Percentiles rank a stretch among this genome's conserved stretches.
These are phyloP conservation scores for Colletotrichum theobromicola DNA, from an alignment of 2,329 filamentous ascomycete genomes.

Conservation along the genomic window DNA sequence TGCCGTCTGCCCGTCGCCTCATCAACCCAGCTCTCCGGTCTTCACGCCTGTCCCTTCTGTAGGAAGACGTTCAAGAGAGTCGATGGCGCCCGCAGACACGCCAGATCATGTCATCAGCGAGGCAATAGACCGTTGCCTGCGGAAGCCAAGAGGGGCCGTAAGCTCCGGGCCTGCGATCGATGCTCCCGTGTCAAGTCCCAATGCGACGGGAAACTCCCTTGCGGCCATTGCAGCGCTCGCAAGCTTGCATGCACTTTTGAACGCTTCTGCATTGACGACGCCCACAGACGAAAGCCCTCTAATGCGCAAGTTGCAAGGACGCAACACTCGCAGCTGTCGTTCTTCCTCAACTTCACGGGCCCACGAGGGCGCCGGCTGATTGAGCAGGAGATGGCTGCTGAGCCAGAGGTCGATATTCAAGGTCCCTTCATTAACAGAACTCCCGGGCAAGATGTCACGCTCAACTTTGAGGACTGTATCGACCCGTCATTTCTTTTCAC, in stretches of 20 bases:
- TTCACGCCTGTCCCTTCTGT: neutral
- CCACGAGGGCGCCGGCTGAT: neutral
- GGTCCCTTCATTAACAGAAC: neutral
- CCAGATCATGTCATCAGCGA: neutral
- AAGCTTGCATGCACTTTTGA: rapidly evolving
- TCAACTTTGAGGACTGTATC: neutral
- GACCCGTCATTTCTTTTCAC: neutral
- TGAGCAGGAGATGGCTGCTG: neutral
- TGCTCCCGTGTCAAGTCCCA: neutral
- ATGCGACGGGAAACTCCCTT: neutral
- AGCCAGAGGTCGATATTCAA: neutral
- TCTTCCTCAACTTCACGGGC: neutral
- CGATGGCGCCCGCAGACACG: neutral
- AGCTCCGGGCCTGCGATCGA: neutral
- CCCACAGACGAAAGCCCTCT: rapidly evolving
- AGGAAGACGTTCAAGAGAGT: neutral
- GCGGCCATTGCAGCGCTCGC: neutral
- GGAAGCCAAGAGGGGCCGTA: neutral
- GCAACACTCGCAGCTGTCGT: neutral
- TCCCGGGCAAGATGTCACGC: rapidly evolving
- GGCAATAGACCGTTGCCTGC: rapidly evolving
- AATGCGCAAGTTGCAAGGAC: rapidly evolving
- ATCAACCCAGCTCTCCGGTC: neutral
- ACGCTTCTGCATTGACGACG: neutral
- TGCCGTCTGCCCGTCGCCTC: neutral